A percentile compares a stretch with the other conserved stretches of the same genome.
These are phyloP conservation scores for Ganoderma sp. DNA, from an alignment of 1,284 basidiomycete genomes.

Conservation along the genomic window DNA sequence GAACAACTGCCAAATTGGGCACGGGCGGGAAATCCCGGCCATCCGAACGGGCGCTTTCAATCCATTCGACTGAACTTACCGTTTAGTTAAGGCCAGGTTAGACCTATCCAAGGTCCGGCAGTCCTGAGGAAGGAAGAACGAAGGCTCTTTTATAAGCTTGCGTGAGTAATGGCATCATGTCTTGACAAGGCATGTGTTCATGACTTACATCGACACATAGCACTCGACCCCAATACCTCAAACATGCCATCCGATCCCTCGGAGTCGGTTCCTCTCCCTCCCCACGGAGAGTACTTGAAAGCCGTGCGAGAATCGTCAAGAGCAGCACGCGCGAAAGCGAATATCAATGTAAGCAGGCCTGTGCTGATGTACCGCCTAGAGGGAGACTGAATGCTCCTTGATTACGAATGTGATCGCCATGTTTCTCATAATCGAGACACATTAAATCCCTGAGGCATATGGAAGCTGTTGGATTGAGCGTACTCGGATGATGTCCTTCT, in stretches of 20 bases:
- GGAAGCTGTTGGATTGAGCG: neutral
- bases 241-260: constrained; percentile 15
- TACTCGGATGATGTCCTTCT: neutral
- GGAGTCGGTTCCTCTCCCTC: constrained; percentile 42
- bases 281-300: constrained; percentile 52
- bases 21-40: neutral
- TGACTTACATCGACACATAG: neutral
- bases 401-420: neutral
- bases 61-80: neutral
- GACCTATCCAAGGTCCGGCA: neutral
- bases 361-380: neutral
- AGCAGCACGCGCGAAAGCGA: constrained; percentile 49
- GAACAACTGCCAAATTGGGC: constrained; percentile 1
- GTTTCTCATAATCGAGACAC: neutral
- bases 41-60: neutral
- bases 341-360: constrained; percentile 40
- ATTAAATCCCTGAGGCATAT: neutral
- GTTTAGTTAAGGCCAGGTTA: no score
- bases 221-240: no score
- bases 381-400: neutral
- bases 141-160: neutral
- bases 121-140: neutral
- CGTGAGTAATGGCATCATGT: neutral
- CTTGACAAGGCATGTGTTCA: neutral
- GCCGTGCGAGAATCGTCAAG: constrained; percentile 59